phyloP scores from a whole-genome alignment of 2,329 filamentous ascomycete species.

The Juglanconis oblonga region DNA sequence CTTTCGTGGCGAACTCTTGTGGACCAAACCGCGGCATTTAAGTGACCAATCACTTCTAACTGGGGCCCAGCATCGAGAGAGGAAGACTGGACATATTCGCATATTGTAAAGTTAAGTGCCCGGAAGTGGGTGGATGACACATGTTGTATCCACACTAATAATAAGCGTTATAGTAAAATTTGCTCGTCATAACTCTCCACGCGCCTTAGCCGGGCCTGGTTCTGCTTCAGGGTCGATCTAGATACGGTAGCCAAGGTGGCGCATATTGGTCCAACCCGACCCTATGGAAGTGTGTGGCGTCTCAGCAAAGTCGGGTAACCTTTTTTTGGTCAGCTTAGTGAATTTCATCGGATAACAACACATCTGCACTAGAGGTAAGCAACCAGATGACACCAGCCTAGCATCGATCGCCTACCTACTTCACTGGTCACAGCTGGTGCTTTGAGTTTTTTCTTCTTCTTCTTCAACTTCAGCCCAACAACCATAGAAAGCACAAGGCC shows the following conservation, averaged over 20 bases:
- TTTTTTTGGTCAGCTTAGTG: constrained; percentile 7
- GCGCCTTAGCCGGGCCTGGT: background rate
- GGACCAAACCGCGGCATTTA: no score
- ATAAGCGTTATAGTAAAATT: constrained; percentile 14
- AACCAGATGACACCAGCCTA: background rate
- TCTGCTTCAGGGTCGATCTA: background rate
- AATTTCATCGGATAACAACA: background rate
- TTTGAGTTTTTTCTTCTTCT: background rate
- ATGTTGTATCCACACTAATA: constrained; percentile 15
- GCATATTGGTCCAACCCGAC: constrained; percentile 6
- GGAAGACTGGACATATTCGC: background rate
- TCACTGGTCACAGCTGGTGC: background rate
- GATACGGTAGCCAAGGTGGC: constrained; percentile 1
- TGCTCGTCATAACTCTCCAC: constrained; percentile 5
- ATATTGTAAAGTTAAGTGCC: background rate
- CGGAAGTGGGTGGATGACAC: constrained; percentile 7
- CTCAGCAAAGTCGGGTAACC: constrained; percentile 9
- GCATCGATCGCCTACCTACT: background rate
- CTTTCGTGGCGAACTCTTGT: no score
- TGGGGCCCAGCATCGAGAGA: no score
- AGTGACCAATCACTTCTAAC: no score
- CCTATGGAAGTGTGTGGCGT: constrained; percentile 12
- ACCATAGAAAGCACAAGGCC: background rate
- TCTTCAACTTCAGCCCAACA: background rate
- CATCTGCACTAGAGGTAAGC: background rate